Conservation (phyloP, 495 filamentous ascomycete genomes). For the Penicillium flavigenum region DNA sequence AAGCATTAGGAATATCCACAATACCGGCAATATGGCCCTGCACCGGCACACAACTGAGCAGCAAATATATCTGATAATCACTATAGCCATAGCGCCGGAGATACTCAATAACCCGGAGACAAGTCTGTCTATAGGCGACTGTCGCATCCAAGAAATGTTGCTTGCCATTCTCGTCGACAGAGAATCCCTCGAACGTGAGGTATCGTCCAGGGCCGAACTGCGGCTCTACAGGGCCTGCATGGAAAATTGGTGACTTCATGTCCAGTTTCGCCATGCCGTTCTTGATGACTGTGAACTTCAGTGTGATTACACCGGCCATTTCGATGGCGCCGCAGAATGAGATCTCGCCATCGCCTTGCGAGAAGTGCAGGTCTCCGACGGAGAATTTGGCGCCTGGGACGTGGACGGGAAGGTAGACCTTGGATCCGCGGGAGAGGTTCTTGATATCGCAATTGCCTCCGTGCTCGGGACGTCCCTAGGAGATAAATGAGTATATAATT, state of each 20-base stretch:
- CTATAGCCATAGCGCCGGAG: conserved; percentile 74
- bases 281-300: conserved; percentile 89
- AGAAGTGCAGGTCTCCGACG: conserved; percentile 91
- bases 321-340: conserved; percentile 96
- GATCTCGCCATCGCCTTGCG: conserved; percentile 89
- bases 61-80: conserved; percentile 86
- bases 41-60: conserved; percentile 84
- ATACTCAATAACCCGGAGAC: conserved; percentile 81
- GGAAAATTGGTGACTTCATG: conserved; percentile 85
- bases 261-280: conserved; percentile 72
- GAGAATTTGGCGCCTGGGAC: conserved; percentile 88
- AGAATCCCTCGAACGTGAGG: conserved; percentile 94
- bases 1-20: conserved; percentile 84
- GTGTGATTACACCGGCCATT: conserved; percentile 90
- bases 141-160: conserved; percentile 94
- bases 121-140: conserved; percentile 87
- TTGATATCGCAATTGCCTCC: conserved; percentile 86
- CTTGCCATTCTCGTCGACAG: conserved; percentile 85
- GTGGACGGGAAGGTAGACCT: conserved; percentile 85
- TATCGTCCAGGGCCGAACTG: conserved; percentile 83
- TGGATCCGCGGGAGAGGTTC: conserved; percentile 80
- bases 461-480: conserved; percentile 50
- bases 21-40: conserved; percentile 94
- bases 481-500: background rate
- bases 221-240: conserved; percentile 89